These are phyloP conservation scores for Yarrowia hollandica DNA, from an alignment of 805 yeast genomes.

Conservation along the genomic window DNA sequence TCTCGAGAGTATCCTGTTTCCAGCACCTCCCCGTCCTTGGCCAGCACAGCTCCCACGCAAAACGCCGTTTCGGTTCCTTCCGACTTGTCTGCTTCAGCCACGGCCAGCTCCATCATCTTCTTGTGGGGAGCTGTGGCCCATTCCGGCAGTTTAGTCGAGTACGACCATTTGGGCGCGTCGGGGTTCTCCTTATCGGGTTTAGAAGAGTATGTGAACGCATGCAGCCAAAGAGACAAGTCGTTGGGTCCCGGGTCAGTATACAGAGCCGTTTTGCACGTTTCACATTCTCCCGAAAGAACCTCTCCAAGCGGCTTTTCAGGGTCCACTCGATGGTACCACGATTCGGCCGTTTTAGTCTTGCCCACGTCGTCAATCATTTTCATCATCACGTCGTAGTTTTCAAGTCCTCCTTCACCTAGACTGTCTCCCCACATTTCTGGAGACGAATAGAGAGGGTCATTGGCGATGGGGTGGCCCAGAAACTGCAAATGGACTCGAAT, in stretches of 20 bases:
- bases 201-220: slow-evolving; percentile 70
- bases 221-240: slow-evolving; percentile 86
- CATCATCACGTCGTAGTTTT: slow-evolving; percentile 33
- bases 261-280: slow-evolving; percentile 64
- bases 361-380: slow-evolving; percentile 62
- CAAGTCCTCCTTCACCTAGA: slow-evolving; percentile 53
- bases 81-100: slow-evolving; percentile 76
- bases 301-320: slow-evolving; percentile 55
- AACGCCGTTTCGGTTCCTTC: slow-evolving; percentile 82
- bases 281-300: slow-evolving; percentile 59
- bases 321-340: slow-evolving; percentile 54
- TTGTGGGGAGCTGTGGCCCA: slow-evolving; percentile 72
- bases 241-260: slow-evolving; percentile 88
- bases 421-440: slow-evolving; percentile 73
- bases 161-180: slow-evolving; percentile 55
- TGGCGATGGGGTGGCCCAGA: slow-evolving; percentile 86
- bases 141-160: slow-evolving; percentile 71
- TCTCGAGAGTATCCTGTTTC: slow-evolving; percentile 88
- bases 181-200: slow-evolving; percentile 31
- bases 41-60: slow-evolving; percentile 90
- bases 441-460: slow-evolving; percentile 89
- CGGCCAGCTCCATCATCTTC: slow-evolving; percentile 70
- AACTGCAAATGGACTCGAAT: slow-evolving; percentile 89
- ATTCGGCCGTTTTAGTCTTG: slow-evolving; percentile 62
- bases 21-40: slow-evolving; percentile 60